Evolutionary conservation across 108 stramenopile genomes (phyloP), one percentile per base, ranked within the genome.

Genomic region (Licmophora abbreviata): DNA sequence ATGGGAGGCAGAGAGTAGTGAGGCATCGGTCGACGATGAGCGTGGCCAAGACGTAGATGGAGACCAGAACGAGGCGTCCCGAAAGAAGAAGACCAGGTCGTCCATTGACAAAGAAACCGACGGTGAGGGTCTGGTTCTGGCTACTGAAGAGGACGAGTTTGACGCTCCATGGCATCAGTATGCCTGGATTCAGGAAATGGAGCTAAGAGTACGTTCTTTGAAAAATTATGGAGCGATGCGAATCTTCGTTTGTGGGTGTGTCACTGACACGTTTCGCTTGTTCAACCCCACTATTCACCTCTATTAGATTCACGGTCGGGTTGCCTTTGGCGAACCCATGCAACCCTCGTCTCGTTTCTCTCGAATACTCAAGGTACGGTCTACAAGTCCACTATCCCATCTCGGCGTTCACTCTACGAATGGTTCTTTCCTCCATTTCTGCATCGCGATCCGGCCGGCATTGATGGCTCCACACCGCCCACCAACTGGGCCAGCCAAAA

Each of bases 121-220:
- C 14, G 18, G 17, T 27, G 41, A 17, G n/a, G 32, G 32, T 7
- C 44, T 28, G 15, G 73, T 61, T 40, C 28, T 42, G 15, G 58
- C 51, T 12, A 48, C 46, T 9, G 61, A 35, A 26, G 66, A 68
- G 12, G 61, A 76, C 35, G 77, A 77, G 57, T 25, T 82, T 0
- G 67, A 69, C 20, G 85, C 85, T 20, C 89, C 89, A 12, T 86
- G 83, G 89, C 83, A 87, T 69, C 89, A 91, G 54, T 85, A 83
- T 61, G 84, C 89, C 2, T 91, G 85, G 85, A 69, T 78, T n/a
- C 85, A 91, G 60, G 89, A 91, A 61, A 63, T 87, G 61, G 52
- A 64, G 44, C 58, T 82, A 44, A 53, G 87, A 24, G 65, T 77
- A 32, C 57, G 63, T 47, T 40, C 14, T 1, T 12, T 17, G 33